phyloP scores from a whole-genome alignment of 2,329 filamentous ascomycete genomes.

The Penicillium hesseltinei region DNA sequence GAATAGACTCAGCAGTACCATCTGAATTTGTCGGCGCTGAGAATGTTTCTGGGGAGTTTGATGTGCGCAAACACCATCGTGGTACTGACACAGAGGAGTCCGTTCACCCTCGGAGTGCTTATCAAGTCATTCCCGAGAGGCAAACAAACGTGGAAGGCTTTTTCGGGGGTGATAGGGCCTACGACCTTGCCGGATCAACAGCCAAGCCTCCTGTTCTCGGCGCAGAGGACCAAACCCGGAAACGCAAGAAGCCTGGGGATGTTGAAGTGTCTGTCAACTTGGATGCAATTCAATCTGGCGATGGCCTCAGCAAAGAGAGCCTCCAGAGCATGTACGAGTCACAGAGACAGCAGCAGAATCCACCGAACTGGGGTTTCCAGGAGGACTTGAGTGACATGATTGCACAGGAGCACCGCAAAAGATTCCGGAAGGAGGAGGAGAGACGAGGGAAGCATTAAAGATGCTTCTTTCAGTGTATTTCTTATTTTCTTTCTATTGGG shows the following conservation, averaged over 20 bases:
- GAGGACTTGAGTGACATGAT: constrained; percentile 97
- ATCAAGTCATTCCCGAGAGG: constrained; percentile 85
- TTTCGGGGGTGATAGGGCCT: constrained; percentile 91
- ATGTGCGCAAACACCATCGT: constrained; percentile 80
- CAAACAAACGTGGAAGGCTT: constrained; percentile 85
- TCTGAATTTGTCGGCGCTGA: constrained; percentile 75
- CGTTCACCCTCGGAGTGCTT: constrained; percentile 71
- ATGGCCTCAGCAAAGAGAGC: constrained; percentile 81
- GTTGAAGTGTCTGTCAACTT: constrained; percentile 89
- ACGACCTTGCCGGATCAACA: constrained; percentile 71
- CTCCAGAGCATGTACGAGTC: constrained; percentile 76
- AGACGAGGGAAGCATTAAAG: constrained; percentile 58
- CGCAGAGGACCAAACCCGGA: constrained; percentile 70
- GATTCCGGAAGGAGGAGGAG: constrained; percentile 83
- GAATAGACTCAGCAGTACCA: constrained; percentile 74
- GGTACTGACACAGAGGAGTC: constrained; percentile 88
- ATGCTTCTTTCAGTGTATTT: neutral
- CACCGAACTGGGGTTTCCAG: constrained; percentile 72
- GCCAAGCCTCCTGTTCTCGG: constrained; percentile 71
- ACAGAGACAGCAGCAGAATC: constrained; percentile 62
- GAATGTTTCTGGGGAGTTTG: constrained; percentile 80
- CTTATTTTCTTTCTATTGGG: neutral
- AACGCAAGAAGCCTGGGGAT: constrained; percentile 94
- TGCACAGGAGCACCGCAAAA: constrained; percentile 85
- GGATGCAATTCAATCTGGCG: constrained; percentile 71